Conservation (phyloP, 164 flowering plant genomes). For the Aristolochia californica region DNA sequence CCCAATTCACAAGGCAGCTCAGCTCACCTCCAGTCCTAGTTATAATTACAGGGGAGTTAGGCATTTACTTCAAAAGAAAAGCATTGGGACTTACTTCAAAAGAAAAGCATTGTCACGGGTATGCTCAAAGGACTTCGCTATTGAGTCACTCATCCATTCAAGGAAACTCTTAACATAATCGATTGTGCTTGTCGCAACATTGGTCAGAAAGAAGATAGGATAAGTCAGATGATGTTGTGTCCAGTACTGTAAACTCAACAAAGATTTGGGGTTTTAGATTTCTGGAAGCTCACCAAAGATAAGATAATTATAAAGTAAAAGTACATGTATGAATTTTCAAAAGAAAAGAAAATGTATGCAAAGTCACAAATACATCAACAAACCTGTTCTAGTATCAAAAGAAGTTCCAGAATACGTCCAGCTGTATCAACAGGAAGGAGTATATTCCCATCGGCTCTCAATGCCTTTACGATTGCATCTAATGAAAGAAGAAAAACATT, state of each 20-base stretch:
- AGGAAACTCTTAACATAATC: constrained; percentile 93
- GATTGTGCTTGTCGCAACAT: constrained; percentile 82
- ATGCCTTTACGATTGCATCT: constrained; percentile 63
- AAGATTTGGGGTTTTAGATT: background rate
- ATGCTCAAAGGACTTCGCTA: constrained; percentile 92
- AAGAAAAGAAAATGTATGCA: too few relatives aligned
- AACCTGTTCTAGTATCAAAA: constrained; percentile 83
- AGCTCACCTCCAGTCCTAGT: too few relatives aligned
- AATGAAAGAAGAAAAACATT: constrained; percentile 1
- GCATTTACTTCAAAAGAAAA: background rate
- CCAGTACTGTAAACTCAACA: constrained; percentile 59
- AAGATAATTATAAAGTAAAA: background rate
- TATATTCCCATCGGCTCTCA: constrained; percentile 72
- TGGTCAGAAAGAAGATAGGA: constrained; percentile 83
- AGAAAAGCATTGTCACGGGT: constrained; percentile 93
- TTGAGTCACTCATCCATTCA: constrained; percentile 98
- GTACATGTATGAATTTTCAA: too few relatives aligned
- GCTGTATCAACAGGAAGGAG: constrained; percentile 92
- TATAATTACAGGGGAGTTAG: too few relatives aligned
- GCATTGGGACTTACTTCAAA: constrained; percentile 50
- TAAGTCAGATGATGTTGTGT: constrained; percentile 48
- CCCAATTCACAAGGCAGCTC: too few relatives aligned
- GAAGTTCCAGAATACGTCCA: constrained; percentile 82
- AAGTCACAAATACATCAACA: constrained; percentile 2
- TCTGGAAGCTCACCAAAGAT: background rate